phyloP scores from a whole-genome alignment of 2,329 filamentous ascomycete genomes.

The Ophiostoma montium region DNA sequence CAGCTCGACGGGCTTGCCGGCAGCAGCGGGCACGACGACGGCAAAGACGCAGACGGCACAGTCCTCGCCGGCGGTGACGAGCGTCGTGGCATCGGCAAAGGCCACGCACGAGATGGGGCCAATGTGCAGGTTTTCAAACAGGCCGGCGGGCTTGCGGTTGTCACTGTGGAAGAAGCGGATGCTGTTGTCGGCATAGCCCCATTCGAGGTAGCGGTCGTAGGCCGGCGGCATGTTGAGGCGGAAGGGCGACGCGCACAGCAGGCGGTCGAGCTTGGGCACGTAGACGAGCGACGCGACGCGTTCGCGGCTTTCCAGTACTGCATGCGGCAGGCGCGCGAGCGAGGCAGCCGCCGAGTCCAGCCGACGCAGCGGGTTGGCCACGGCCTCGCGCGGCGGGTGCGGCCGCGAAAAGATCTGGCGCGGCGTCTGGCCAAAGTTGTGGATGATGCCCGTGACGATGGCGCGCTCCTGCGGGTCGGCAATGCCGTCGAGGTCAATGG shows the following conservation, averaged over 20 bases:
- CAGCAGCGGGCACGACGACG: slow-evolving; percentile 52
- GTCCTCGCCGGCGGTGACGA: slow-evolving; percentile 85
- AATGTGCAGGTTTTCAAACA: slow-evolving; percentile 89
- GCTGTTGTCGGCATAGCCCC: slow-evolving; percentile 89
- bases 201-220: slow-evolving; percentile 87
- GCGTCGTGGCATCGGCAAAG: slow-evolving; percentile 78
- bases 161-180: slow-evolving; percentile 76
- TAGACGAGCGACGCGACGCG: slow-evolving; percentile 67
- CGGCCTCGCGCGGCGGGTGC: slow-evolving; percentile 63
- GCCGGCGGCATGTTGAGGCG: slow-evolving; percentile 72
- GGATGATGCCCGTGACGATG: slow-evolving; percentile 88
- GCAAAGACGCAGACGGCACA: slow-evolving; percentile 81
- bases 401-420: slow-evolving; percentile 80
- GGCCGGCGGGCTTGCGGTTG: slow-evolving; percentile 65
- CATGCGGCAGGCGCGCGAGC: slow-evolving; percentile 63
- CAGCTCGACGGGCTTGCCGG: slow-evolving; percentile 59
- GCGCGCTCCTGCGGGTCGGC: slow-evolving; percentile 74
- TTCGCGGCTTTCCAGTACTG: slow-evolving; percentile 63
- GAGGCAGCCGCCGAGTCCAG: slow-evolving; percentile 67
- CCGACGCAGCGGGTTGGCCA: slow-evolving; percentile 48
- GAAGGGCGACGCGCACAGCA: slow-evolving; percentile 74
- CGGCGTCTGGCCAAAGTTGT: slow-evolving; percentile 96
- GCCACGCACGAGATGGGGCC: slow-evolving; percentile 73
- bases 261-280: slow-evolving; percentile 63
- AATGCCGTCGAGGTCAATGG: slow-evolving; percentile 83